Percentiles rank a stretch among this genome's conserved stretches.
Conservation (phyloP, 2,329 filamentous ascomycete species). For the Orbilia javanica region DNA sequence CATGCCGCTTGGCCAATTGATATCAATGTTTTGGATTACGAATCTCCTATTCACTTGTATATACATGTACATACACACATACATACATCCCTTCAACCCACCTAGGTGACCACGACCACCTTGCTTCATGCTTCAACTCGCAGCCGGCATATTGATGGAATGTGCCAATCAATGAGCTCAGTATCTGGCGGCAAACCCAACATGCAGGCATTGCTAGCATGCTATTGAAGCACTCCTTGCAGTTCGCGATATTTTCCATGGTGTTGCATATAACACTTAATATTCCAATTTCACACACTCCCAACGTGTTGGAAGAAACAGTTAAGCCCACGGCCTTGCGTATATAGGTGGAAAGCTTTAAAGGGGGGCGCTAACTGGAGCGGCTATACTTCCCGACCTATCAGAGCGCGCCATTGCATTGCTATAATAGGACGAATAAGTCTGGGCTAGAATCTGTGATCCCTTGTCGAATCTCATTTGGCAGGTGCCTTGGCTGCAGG, state of each 20-base stretch:
- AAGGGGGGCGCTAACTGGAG: not conserved
- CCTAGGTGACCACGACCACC: not conserved
- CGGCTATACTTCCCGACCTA: conserved; percentile 29
- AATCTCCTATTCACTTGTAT: conserved; percentile 31
- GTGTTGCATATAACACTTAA: conserved; percentile 38
- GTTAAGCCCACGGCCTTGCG: not conserved
- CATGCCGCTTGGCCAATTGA: too few species aligned
- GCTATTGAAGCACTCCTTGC: not conserved
- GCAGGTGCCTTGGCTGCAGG: conserved; percentile 24
- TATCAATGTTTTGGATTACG: conserved; percentile 4
- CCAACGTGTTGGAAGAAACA: conserved; percentile 16
- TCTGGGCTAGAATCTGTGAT: conserved; percentile 8
- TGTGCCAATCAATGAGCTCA: not conserved
- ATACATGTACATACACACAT: conserved; percentile 17
- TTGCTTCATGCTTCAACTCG: conserved; percentile 2
- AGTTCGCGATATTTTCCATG: conserved; percentile 22
- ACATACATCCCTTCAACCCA: not conserved
- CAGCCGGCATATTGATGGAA: not conserved
- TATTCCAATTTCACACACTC: conserved; percentile 13
- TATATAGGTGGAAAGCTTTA: not conserved
- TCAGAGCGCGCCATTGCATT: not conserved
- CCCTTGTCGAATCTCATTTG: conserved; percentile 18
- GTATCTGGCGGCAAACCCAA: not conserved
- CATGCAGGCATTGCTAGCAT: not conserved
- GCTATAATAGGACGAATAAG: not conserved